Percentiles rank a stretch among this genome's conserved stretches.
Evolutionary conservation across 2,329 filamentous ascomycete species (phyloP).

Genomic region (Rutstroemia sp.): DNA sequence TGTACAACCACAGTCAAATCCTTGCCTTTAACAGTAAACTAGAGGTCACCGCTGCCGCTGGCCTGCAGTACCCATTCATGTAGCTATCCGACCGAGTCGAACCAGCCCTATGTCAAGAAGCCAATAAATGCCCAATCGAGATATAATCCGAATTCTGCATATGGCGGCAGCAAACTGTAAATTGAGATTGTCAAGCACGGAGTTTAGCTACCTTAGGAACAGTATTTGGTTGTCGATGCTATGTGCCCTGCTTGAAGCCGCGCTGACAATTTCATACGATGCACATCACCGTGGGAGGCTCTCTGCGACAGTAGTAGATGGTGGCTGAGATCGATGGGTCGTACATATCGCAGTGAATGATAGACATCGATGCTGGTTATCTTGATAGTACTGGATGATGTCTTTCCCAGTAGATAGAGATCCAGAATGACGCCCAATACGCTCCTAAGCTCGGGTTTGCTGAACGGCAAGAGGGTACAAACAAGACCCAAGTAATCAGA

Average conservation of each 20-base stretch:
- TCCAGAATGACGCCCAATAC: not conserved
- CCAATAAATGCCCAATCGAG: not conserved
- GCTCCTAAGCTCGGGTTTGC: not conserved
- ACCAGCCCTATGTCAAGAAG: constrained; percentile 6
- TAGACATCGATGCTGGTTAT: constrained; percentile 4
- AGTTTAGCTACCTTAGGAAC: not conserved
- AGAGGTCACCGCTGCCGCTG: not conserved
- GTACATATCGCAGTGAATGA: not conserved
- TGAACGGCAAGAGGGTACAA: not conserved
- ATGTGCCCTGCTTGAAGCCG: not conserved
- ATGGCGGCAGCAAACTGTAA: constrained; percentile 1
- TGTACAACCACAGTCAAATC: too few relatives aligned
- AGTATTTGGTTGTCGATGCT: not conserved
- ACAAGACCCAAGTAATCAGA: constrained; percentile 8
- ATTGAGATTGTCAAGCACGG: not conserved
- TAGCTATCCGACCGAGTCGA: not conserved
- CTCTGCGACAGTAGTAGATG: not conserved
- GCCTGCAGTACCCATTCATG: not conserved
- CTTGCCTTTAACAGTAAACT: not conserved
- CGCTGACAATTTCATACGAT: not conserved
- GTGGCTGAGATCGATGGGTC: not conserved
- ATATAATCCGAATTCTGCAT: not conserved
- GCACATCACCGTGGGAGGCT: constrained; percentile 1
- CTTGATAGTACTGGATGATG: not conserved
- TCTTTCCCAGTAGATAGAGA: not conserved